phyloP scores from a whole-genome alignment of 768 basidiomycete genomes.

The Lentinula sp. region DNA sequence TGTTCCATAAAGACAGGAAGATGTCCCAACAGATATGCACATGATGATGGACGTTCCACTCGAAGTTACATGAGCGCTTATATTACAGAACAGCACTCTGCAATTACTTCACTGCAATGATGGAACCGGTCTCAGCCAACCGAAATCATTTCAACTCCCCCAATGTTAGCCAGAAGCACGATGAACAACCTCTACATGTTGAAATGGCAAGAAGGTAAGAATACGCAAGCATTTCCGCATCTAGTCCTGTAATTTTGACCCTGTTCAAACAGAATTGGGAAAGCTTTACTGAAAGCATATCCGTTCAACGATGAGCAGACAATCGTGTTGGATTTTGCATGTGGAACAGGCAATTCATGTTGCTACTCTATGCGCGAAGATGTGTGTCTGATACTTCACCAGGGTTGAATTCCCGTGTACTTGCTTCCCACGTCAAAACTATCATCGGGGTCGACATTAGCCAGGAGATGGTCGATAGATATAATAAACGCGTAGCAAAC shows the following conservation, averaged over 20 bases:
- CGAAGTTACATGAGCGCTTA: background rate
- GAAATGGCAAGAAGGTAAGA: conserved; percentile 12
- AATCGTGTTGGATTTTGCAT: conserved; percentile 15
- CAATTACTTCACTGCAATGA: too few relatives aligned
- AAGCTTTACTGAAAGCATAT: conserved; percentile 12
- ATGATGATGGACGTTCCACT: too few relatives aligned
- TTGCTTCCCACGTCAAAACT: conserved; percentile 5
- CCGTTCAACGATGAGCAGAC: conserved; percentile 13
- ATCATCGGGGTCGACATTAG: conserved; percentile 11
- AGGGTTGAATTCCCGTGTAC: conserved; percentile 7
- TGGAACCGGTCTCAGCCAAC: conserved; percentile 9
- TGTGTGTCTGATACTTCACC: background rate
- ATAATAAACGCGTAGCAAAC: conserved; percentile 3
- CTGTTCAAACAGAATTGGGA: conserved; percentile 7
- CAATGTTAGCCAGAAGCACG: conserved; percentile 10
- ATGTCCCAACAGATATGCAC: too few relatives aligned
- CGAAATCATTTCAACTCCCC: conserved; percentile 11
- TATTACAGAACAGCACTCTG: background rate
- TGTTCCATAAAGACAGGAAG: too few relatives aligned
- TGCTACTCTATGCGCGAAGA: background rate
- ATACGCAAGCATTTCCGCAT: too few relatives aligned
- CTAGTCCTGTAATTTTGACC: background rate
- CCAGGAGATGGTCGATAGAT: conserved; percentile 9
- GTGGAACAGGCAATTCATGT: conserved; percentile 12
- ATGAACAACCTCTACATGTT: conserved; percentile 10